phyloP scores from a whole-genome alignment of 306 rosid genomes.

The Abrus precatorius region DNA sequence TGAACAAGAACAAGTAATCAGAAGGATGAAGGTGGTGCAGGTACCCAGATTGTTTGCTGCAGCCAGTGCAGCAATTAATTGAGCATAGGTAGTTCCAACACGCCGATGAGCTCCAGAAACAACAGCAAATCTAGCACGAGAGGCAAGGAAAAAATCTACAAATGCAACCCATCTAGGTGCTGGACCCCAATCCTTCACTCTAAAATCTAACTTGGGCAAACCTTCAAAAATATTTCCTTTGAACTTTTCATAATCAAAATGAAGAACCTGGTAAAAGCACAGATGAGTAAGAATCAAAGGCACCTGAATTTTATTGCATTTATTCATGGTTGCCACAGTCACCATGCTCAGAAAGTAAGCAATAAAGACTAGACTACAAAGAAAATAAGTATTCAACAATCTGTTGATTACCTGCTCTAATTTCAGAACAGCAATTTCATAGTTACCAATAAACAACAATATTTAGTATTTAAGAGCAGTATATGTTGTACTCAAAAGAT shows the following conservation, averaged over 20 bases:
- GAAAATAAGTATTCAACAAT: background rate
- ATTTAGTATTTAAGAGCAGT: background rate
- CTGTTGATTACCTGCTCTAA: conserved; percentile 22
- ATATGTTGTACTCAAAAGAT: conserved; percentile 12
- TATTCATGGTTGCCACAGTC: background rate
- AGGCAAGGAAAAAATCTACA: conserved; percentile 96
- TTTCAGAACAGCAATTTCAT: conserved; percentile 4
- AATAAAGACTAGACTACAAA: conserved; percentile 22
- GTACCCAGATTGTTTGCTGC: conserved; percentile 82
- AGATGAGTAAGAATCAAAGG: conserved; percentile 16
- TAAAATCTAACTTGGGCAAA: conserved; percentile 69
- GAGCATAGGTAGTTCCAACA: conserved; percentile 98
- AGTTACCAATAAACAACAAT: background rate
- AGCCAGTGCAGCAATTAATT: conserved; percentile 88
- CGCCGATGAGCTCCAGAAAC: conserved; percentile 95
- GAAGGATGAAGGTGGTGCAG: background rate
- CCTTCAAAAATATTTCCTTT: conserved; percentile 70
- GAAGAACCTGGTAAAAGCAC: conserved; percentile 72
- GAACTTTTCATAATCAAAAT: conserved; percentile 84
- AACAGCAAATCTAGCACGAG: conserved; percentile 81
- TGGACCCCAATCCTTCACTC: conserved; percentile 97
- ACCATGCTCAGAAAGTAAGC: conserved; percentile 24
- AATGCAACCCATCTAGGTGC: conserved; percentile 99
- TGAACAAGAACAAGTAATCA: background rate
- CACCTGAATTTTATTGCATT: background rate